Evolutionary conservation across 257 asterid genomes (phyloP).

Genomic region (Solanum medicagineum): DNA sequence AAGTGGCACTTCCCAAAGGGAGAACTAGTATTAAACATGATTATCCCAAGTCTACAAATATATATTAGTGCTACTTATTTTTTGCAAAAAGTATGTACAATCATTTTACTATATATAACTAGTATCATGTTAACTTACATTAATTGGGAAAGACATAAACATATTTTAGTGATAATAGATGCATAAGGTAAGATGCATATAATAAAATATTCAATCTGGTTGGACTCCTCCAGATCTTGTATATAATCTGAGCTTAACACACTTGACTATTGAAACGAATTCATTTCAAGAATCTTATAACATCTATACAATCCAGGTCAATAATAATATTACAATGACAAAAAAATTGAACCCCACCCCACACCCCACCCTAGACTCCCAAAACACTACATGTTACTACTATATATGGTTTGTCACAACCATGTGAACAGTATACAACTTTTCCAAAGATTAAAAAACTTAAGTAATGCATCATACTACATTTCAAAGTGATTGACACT

Average conservation of each 20-base stretch:
- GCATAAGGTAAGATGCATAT: no score
- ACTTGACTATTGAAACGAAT: not conserved
- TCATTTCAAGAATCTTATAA: not conserved
- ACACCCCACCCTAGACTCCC: not conserved
- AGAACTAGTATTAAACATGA: not conserved
- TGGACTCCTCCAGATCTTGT: accelerated
- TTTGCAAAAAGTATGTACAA: not conserved
- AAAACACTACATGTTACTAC: not conserved
- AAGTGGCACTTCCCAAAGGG: not conserved
- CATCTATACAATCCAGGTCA: not conserved
- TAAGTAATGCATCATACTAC: not conserved
- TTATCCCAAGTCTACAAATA: not conserved
- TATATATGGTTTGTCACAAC: not conserved
- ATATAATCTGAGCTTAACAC: not conserved
- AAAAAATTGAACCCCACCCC: not conserved
- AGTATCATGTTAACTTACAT: not conserved
- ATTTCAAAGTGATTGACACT: not conserved
- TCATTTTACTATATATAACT: not conserved
- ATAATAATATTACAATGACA: not conserved
- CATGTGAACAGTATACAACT: not conserved
- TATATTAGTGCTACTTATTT: no score
- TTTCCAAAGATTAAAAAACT: not conserved
- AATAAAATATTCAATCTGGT: not conserved
- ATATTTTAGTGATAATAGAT: no score
- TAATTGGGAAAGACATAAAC: not conserved